Percentiles rank a stretch among this genome's conserved stretches.
These are phyloP conservation scores for Eragrostis nindensis DNA, from an alignment of 176 grass and related monocot genomes.

Conservation along the genomic window DNA sequence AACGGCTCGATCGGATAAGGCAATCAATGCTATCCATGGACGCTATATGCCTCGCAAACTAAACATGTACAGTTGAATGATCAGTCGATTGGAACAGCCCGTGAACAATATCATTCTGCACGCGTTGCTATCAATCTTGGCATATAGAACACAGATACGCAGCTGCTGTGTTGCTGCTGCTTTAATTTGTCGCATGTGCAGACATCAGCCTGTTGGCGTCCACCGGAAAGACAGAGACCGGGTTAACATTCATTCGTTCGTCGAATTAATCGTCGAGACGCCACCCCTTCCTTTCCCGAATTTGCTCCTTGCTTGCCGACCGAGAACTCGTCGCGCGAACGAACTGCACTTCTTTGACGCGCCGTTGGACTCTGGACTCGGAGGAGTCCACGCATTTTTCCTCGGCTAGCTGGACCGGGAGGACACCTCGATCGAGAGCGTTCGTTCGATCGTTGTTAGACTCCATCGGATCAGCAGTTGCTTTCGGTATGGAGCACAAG, in stretches of 20 bases:
- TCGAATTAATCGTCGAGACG: not conserved
- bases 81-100: not conserved
- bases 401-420: not conserved
- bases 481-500: conserved; percentile 48
- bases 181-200: not conserved
- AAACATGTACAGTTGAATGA: not conserved
- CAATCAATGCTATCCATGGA: not conserved
- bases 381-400: not conserved
- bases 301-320: conserved; percentile 60
- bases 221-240: conserved; percentile 15
- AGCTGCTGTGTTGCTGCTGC: not conserved
- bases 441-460: not conserved
- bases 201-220: not conserved
- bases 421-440: not conserved
- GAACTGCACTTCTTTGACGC: conserved; percentile 28
- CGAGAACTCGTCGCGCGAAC: conserved; percentile 33
- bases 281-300: conserved; percentile 37
- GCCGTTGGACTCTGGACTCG: conserved; percentile 6
- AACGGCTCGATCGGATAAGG: not conserved
- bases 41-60: not conserved
- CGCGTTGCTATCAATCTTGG: conserved; percentile 3
- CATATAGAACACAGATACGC: not conserved
- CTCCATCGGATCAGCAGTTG: conserved; percentile 43
- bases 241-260: conserved; percentile 1
- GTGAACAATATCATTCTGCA: not conserved